Conservation (phyloP, 2,329 filamentous ascomycete species). For the Dendrostoma leiphaemia region DNA sequence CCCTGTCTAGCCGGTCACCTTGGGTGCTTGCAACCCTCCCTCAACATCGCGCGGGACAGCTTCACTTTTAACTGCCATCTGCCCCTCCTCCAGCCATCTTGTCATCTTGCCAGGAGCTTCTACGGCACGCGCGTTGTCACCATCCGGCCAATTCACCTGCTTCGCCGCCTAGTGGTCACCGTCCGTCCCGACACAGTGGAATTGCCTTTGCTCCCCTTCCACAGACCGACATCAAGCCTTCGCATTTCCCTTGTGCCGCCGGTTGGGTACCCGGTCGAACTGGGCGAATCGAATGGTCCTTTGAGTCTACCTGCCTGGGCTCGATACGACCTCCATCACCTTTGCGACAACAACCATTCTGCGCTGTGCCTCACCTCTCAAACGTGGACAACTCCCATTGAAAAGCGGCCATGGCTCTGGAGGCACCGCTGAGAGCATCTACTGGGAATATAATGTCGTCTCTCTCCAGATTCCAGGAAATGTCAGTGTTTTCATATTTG, state of each 20-base stretch:
- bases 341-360: constrained; percentile 1
- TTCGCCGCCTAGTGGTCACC: constrained; percentile 1
- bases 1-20: constrained; percentile 11
- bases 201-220: constrained; percentile 11
- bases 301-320: not conserved
- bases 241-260: constrained; percentile 1
- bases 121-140: constrained; percentile 12
- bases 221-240: not conserved
- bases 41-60: constrained; percentile 3
- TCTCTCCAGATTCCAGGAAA: constrained; percentile 53
- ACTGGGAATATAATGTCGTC: constrained; percentile 54
- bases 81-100: constrained; percentile 13
- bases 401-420: constrained; percentile 53
- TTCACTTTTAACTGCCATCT: constrained; percentile 13
- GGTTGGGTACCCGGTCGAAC: constrained; percentile 10
- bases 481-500: too few relatives aligned
- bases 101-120: constrained; percentile 1
- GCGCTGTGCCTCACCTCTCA: not conserved
- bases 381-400: constrained; percentile 4
- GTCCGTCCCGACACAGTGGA: not conserved
- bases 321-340: not conserved
- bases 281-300: not conserved
- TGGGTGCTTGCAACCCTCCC: constrained; percentile 17
- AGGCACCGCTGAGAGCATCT: constrained; percentile 62
- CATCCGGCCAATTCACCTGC: constrained; percentile 3